These are phyloP conservation scores for Tricholomella constricta DNA, from an alignment of 768 basidiomycete genomes.

Conservation along the genomic window DNA sequence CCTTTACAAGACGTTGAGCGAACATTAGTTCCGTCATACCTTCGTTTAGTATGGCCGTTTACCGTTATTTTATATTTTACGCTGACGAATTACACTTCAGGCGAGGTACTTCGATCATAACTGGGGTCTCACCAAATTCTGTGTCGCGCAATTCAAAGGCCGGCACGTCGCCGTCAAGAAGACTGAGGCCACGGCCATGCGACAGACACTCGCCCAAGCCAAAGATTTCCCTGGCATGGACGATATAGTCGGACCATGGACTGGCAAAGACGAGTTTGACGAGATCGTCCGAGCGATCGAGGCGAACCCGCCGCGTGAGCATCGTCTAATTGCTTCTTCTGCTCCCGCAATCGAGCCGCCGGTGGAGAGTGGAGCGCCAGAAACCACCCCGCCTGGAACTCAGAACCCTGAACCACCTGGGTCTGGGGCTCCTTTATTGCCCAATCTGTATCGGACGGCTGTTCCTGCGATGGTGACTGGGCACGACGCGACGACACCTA, in stretches of 20 bases:
- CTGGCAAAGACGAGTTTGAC: constrained; percentile 62
- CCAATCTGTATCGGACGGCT: constrained; percentile 37
- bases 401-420: constrained; percentile 62
- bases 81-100: constrained; percentile 37
- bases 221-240: constrained; percentile 63
- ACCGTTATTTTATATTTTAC: not conserved
- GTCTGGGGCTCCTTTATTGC: constrained; percentile 50
- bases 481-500: constrained; percentile 49
- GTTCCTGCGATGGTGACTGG: constrained; percentile 43
- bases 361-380: constrained; percentile 21
- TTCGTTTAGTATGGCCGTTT: constrained; percentile 61
- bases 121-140: constrained; percentile 88
- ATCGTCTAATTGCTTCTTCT: constrained; percentile 29
- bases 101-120: constrained; percentile 75
- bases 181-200: constrained; percentile 56
- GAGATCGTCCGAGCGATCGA: constrained; percentile 57
- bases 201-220: constrained; percentile 54
- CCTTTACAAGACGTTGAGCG: constrained; percentile 71
- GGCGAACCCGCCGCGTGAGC: constrained; percentile 39
- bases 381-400: constrained; percentile 51
- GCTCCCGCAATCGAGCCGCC: constrained; percentile 22
- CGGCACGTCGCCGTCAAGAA: constrained; percentile 57
- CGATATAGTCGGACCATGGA: constrained; percentile 52
- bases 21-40: constrained; percentile 69
- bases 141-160: constrained; percentile 80